Percentiles rank a stretch among this genome's conserved stretches.
Evolutionary conservation across 2,329 filamentous ascomycete species (phyloP).

Genomic region (Thelonectria olida): DNA sequence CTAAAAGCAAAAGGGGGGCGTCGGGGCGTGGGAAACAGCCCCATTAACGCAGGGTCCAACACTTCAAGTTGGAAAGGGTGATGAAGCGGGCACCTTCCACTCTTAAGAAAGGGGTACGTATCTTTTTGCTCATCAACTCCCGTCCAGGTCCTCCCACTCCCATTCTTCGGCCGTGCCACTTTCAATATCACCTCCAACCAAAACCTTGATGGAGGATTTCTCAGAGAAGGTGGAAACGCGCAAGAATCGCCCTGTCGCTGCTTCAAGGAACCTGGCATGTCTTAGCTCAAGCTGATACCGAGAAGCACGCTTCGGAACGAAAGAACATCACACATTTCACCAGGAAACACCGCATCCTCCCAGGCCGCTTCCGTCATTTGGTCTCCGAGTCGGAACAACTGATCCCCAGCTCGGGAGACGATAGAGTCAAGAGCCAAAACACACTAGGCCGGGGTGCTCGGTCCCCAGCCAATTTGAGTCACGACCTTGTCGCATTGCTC

Average conservation of each 20-base stretch:
- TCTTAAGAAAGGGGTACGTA: not conserved
- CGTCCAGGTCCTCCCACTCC: not conserved
- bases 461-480: slow-evolving; percentile 33
- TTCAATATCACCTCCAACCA: not conserved
- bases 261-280: not conserved
- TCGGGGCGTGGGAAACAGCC: slow-evolving; percentile 10
- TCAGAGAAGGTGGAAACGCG: not conserved
- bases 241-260: not conserved
- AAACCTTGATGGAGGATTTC: no score
- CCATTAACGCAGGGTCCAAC: slow-evolving; percentile 35
- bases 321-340: not conserved
- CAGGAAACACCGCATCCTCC: not conserved
- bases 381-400: not conserved
- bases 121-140: not conserved
- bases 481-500: slow-evolving; percentile 21
- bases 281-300: not conserved
- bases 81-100: slow-evolving; percentile 5
- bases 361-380: slow-evolving; percentile 2
- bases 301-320: not conserved
- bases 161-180: not conserved
- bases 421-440: slow-evolving; percentile 19
- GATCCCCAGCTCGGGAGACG: slow-evolving; percentile 10
- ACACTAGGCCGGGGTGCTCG: slow-evolving; percentile 27
- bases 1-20: slow-evolving; percentile 2
- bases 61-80: slow-evolving; percentile 23